phyloP scores from a whole-genome alignment of 257 asterid species.

The Ilex aquifolium region DNA sequence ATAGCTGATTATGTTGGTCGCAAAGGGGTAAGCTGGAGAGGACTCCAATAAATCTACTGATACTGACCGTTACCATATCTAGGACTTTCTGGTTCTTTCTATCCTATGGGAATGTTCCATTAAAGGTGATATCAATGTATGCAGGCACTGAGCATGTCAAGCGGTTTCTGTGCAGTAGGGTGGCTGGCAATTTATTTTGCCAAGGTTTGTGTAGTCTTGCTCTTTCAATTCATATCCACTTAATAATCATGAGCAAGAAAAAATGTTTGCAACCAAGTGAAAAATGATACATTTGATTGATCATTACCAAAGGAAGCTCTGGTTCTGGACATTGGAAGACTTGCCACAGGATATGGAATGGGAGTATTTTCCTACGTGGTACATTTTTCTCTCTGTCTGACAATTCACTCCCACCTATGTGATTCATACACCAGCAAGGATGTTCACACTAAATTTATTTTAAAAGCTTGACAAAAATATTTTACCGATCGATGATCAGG shows the following conservation, averaged over 20 bases:
- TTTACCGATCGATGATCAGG: constrained; percentile 31
- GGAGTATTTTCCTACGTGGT: constrained; percentile 93
- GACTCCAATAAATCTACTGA: neutral
- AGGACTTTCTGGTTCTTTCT: neutral
- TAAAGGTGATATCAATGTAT: constrained; percentile 1
- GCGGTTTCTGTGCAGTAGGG: constrained; percentile 69
- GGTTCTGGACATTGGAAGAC: constrained; percentile 73
- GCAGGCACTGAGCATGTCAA: constrained; percentile 89
- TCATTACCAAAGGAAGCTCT: constrained; percentile 32
- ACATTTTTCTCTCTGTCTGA: constrained; percentile 2
- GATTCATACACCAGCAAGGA: neutral
- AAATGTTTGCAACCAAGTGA: neutral
- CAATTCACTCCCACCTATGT: neutral
- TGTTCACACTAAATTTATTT: neutral
- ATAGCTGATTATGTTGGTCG: constrained; percentile 81
- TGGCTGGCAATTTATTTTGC: constrained; percentile 92
- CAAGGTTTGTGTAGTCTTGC: constrained; percentile 30
- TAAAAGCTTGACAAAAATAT: constrained; percentile 1
- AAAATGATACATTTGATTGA: constrained; percentile 7
- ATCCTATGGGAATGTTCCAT: neutral
- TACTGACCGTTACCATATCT: neutral
- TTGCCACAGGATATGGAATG: constrained; percentile 94
- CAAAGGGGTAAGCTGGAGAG: constrained; percentile 60
- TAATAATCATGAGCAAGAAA: neutral
- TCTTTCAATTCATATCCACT: neutral